Base-by-base conservation (phyloP, 2,329 filamentous ascomycete genomes). In the Phaeomoniella chlamydospora region DNA sequence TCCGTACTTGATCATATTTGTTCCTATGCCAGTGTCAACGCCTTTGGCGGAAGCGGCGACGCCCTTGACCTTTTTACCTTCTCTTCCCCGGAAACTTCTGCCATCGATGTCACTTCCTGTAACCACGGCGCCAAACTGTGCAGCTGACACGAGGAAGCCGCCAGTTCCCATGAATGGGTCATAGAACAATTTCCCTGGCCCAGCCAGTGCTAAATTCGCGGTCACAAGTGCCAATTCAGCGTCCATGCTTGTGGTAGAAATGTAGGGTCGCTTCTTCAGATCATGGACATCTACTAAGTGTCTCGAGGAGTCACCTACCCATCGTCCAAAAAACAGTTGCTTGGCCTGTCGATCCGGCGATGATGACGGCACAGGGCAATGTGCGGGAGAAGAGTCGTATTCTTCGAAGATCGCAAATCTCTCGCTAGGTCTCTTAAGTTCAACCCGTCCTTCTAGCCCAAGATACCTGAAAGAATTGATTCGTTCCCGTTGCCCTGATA, bases 211-310 rank as follows among this genome's bases (percentile, higher is more conserved):
- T 46, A 98, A 76, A 51, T 96, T 98, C 2, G 88, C 90, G 0
- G 87, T 94, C 15, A 98, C 65, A 1, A 98, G 69, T 10, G 86
- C 83, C 31, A 98, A 68, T 55, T 96, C 90, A 0, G 88, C 82
- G 53, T 98, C 90, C 90, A 98, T 96, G 32, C 83, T 90, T 0
- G 90, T 98, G 0, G 88, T 96, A 46, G 81, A 85, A 49, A 98
- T 96, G 53, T 98, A 98, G 29, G 72, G 70, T 17, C 90, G 68
- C 58, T 93, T 94, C 66, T 98, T 98, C 15, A 98, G 68, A 54
- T 94, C 86, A 50, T 87, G 92, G 15, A 70, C 80, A 22, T 72
- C 64, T 18, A 83, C 68, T 4, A 78, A 65, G 36, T 81, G 73
- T 31, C 88, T 70, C 3, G 71, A 72, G 2, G 81, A 78, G 10